Evolutionary conservation across 306 rosid species (phyloP).

Genomic region (Cicer chorassanicum): DNA sequence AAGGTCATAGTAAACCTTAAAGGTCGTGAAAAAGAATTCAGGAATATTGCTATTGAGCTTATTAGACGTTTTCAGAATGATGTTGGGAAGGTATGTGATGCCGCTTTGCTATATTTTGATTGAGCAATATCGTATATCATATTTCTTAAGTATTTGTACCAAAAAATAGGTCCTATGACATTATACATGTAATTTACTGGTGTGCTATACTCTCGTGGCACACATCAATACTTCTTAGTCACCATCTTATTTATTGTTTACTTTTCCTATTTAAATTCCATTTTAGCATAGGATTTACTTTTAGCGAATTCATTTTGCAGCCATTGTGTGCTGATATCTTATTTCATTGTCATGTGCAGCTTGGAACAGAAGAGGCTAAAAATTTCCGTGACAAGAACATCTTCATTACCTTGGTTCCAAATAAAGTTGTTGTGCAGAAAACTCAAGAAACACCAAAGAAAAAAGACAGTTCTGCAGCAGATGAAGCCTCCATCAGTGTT

Average conservation of each 20-base stretch:
- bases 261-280: conserved; percentile 2
- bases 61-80: conserved; percentile 86
- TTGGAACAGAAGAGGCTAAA: conserved; percentile 85
- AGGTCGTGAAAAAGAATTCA: conserved; percentile 96
- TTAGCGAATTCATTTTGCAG: conserved; percentile 18
- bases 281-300: conserved; percentile 28
- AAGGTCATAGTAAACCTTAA: conserved; percentile 92
- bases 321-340: conserved; percentile 1
- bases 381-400: conserved; percentile 85
- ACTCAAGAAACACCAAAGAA: conserved; percentile 78
- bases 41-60: conserved; percentile 88
- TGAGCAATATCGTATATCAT: background rate
- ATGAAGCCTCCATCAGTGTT: conserved; percentile 79
- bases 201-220: background rate
- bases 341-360: conserved; percentile 59
- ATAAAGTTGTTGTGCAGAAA: conserved; percentile 74
- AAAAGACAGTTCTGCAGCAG: conserved; percentile 57
- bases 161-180: background rate
- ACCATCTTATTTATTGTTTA: background rate
- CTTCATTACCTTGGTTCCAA: conserved; percentile 75
- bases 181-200: background rate
- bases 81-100: conserved; percentile 83
- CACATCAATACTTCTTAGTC: conserved; percentile 22
- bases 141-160: conserved; percentile 20
- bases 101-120: conserved; percentile 21